Evolutionary conservation across 2,329 filamentous ascomycete genomes (phyloP), one percentile per base, ranked within the genome.

Genomic region (Botrytis cinerea): DNA sequence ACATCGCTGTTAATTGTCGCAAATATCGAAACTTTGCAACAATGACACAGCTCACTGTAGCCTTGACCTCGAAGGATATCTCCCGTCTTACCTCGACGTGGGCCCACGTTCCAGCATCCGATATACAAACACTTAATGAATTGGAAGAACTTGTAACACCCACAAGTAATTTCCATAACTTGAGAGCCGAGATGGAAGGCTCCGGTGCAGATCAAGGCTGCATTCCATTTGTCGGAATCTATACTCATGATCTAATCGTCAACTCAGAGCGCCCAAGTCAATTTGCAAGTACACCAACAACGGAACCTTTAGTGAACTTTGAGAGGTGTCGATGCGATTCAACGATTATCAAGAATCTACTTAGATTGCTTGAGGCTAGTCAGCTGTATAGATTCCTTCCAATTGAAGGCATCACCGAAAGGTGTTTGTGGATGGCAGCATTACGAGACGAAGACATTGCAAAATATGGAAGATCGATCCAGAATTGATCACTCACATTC

Each of bases 391-490:
- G 85, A 10, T 94, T 95, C 80, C 87, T 90, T 77, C 90, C 92
- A 1, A 89, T 95, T 54, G 91, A 93, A 75, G 92, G 92, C 70
- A 88, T 94, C 69, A 91, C 93, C 7, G 92, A 93, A 82, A 87
- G 92, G 76, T 96, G 93, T 81, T 85, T 96, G n/a, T 96, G 93
- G 93, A 90, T 96, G 84, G 91, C 92, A 64, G 92, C 93, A 16
- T 81, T 96, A 72, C 88, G 84, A 72, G 93, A 95, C 76, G 89
- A 90, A n/a, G 92, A 95, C 79, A 94, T 96, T 78, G 83, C 87
- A 73, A 84, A 82, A 75, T 79, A 80, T 70, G 80, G 79, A 45
- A 79, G 78, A 72, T 74, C 76, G 57, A 81, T 81, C 43, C 77
- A 81, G 73, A 73, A 74, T 74, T 80, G 74, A 80, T 75, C 28